These are phyloP conservation scores for Cymbopogon citratus DNA, from an alignment of 176 grass and related monocot species.

Conservation along the genomic window DNA sequence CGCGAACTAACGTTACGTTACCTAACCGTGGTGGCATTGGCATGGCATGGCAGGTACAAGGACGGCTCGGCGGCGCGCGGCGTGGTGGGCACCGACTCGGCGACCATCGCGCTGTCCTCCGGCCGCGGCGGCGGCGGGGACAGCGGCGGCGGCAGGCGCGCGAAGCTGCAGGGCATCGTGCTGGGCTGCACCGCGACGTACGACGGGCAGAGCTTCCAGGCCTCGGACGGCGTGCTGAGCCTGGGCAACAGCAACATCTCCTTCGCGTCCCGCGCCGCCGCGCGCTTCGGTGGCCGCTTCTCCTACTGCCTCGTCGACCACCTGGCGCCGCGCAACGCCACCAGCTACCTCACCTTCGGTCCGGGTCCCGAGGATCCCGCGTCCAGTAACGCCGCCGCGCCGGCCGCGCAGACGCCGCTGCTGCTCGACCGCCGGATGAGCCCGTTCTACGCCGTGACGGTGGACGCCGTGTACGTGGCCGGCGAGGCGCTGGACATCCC, in stretches of 20 bases:
- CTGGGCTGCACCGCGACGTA: constrained; percentile 75
- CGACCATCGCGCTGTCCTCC: constrained; percentile 56
- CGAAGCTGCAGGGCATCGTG: constrained; percentile 66
- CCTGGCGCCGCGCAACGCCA: constrained; percentile 76
- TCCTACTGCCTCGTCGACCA: constrained; percentile 99
- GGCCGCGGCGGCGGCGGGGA: background rate
- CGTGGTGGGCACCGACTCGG: constrained; percentile 64
- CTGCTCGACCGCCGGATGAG: constrained; percentile 44
- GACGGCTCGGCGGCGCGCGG: constrained; percentile 59
- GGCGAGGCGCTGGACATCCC: constrained; percentile 48
- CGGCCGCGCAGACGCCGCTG: constrained; percentile 34
- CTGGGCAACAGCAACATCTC: constrained; percentile 86
- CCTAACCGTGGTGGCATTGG: background rate
- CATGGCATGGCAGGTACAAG: constrained; percentile 46
- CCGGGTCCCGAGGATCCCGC: background rate
- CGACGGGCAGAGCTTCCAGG: constrained; percentile 48
- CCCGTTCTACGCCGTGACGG: constrained; percentile 65
- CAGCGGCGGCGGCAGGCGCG: background rate
- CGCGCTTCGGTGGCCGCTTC: constrained; percentile 73
- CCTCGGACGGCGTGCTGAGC: constrained; percentile 82
- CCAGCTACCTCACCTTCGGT: constrained; percentile 80
- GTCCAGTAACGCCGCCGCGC: background rate
- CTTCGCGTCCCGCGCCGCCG: constrained; percentile 65
- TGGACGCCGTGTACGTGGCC: constrained; percentile 43
- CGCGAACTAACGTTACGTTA: background rate